Percentiles rank a stretch among this genome's conserved stretches.
Conservation (phyloP, 1,139 yeast species). For the Diutina mesorugosa region DNA sequence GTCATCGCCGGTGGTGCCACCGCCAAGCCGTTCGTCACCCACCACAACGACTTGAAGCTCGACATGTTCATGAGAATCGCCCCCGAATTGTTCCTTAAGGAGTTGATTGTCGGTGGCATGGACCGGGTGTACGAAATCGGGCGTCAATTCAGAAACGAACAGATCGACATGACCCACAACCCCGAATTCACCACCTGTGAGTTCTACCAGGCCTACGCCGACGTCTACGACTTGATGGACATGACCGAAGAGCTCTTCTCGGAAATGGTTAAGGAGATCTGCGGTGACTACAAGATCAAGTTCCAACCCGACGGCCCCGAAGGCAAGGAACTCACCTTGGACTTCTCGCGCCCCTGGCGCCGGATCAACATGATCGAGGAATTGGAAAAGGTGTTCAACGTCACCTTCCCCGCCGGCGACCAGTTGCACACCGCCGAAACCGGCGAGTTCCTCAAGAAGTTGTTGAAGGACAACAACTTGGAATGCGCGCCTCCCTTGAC, state of each 20-base stretch:
- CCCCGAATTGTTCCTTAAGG: conserved; percentile 92
- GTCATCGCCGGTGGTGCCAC: conserved; percentile 99
- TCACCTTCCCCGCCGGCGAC: conserved; percentile 92
- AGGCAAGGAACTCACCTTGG: conserved; percentile 64
- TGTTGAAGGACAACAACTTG: conserved; percentile 67
- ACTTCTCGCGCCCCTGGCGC: conserved; percentile 97
- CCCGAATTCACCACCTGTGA: conserved; percentile 98
- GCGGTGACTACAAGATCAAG: conserved; percentile 73
- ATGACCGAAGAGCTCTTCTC: conserved; percentile 89
- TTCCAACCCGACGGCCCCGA: conserved; percentile 92
- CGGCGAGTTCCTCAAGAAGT: conserved; percentile 74
- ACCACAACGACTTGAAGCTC: conserved; percentile 92
- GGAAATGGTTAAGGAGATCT: conserved; percentile 93
- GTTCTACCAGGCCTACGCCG: conserved; percentile 91
- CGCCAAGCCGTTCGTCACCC: conserved; percentile 95
- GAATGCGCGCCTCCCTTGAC: conserved; percentile 96
- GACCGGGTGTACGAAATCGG: conserved; percentile 98
- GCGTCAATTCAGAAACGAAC: conserved; percentile 98
- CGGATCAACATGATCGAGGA: conserved; percentile 96
- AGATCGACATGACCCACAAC: conserved; percentile 95
- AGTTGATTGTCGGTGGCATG: conserved; percentile 96
- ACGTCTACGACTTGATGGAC: conserved; percentile 91
- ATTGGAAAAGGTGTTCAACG: conserved; percentile 74
- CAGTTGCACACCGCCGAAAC: conserved; percentile 90
- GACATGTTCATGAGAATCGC: conserved; percentile 98